Evolutionary conservation across 163 green algal species (phyloP).

Genomic region (Scenedesmus sp.): DNA sequence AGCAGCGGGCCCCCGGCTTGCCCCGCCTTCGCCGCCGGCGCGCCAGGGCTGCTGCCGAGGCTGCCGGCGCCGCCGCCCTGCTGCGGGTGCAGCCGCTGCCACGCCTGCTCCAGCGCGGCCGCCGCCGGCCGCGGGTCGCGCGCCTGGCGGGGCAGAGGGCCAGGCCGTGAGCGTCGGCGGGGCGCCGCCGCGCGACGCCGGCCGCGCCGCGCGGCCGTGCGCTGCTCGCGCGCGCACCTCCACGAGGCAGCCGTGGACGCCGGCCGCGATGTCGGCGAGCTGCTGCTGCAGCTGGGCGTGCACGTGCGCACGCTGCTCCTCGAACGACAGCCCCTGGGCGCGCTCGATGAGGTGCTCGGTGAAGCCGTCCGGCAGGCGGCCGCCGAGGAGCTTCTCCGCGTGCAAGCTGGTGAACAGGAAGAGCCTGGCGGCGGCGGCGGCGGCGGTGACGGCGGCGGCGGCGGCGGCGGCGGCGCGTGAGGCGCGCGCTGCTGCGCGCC

Average conservation of each 20-base stretch:
- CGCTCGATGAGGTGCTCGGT: conserved; percentile 9
- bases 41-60: conserved; percentile 2
- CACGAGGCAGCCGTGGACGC: conserved; percentile 19
- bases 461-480: not conserved
- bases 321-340: conserved; percentile 5
- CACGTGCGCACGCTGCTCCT: conserved; percentile 18
- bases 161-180: no score
- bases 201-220: not conserved
- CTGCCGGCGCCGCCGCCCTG: not conserved
- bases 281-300: conserved; percentile 29
- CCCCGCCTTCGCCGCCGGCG: not conserved
- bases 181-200: not conserved
- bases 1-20: not conserved
- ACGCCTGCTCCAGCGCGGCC: not conserved
- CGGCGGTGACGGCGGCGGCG: not conserved
- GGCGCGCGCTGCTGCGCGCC: no score
- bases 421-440: not conserved
- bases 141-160: not conserved
- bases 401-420: conserved; percentile 38
- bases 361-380: not conserved
- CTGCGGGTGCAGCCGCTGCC: not conserved
- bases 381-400: not conserved
- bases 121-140: conserved; percentile 2
- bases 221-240: not conserved
- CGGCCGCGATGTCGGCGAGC: conserved; percentile 1